Evolutionary conservation across 1,284 basidiomycete genomes (phyloP).

Genomic region (Ceratobasidium sp.): DNA sequence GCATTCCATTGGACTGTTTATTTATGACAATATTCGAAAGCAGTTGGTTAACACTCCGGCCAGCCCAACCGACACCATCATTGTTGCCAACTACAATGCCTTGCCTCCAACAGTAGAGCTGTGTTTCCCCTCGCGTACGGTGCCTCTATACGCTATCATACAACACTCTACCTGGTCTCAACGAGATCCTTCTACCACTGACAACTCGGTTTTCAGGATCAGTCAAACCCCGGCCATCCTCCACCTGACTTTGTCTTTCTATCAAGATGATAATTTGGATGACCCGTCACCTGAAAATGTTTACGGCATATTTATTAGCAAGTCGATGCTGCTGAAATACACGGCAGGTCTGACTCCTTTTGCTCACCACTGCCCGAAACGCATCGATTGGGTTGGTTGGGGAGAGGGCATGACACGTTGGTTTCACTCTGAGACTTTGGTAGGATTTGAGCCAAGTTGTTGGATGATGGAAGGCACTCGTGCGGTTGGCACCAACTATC

Average conservation of each 20-base stretch:
- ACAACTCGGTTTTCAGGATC: too few relatives aligned
- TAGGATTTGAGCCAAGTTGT: too few relatives aligned
- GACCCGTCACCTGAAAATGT: background rate
- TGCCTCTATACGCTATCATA: background rate
- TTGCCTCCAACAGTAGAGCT: background rate
- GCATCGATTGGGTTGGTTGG: constrained; percentile 16
- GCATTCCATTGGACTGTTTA: constrained; percentile 1
- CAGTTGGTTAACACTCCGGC: background rate
- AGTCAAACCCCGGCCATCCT: background rate
- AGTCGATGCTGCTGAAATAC: background rate
- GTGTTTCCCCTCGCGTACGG: background rate
- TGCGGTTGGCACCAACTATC: too few relatives aligned
- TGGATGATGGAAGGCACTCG: too few relatives aligned
- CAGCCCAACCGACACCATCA: background rate
- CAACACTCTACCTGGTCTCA: background rate
- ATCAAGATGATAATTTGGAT: background rate
- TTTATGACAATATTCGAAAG: constrained; percentile 1
- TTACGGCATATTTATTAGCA: constrained; percentile 4
- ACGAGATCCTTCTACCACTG: background rate
- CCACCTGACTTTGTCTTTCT: background rate
- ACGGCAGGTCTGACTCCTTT: background rate
- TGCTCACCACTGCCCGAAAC: too few relatives aligned
- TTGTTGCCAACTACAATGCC: background rate
- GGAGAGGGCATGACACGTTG: constrained; percentile 29
- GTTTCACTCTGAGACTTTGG: constrained; percentile 3